A percentile compares a stretch with the other conserved stretches of the same genome.
Evolutionary conservation across 2,329 filamentous ascomycete genomes (phyloP).

Genomic region (Eutypella sp.): DNA sequence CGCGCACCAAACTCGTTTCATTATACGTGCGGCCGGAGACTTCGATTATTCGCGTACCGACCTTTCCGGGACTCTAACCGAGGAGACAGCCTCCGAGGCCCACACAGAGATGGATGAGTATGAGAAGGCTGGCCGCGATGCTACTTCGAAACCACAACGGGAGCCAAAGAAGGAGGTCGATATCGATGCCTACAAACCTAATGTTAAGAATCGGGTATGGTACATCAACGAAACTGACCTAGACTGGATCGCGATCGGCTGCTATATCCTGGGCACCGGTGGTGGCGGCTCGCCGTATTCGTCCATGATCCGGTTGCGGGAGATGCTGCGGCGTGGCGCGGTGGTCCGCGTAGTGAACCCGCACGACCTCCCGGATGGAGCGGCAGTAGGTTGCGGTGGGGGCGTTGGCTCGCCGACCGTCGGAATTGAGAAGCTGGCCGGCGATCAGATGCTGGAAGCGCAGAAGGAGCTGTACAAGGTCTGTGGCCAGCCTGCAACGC

Average conservation of each 20-base stretch:
- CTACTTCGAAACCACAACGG: conserved; percentile 6
- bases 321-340: conserved; percentile 45
- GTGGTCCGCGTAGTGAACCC: conserved; percentile 48
- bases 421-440: conserved; percentile 53
- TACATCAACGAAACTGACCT: conserved; percentile 54
- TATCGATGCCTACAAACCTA: conserved; percentile 40
- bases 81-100: conserved; percentile 6
- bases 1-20: conserved; percentile 49
- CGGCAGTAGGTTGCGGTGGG: conserved; percentile 50
- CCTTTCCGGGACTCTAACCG: conserved; percentile 8
- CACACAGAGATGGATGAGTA: conserved; percentile 17
- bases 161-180: conserved; percentile 18
- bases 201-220: conserved; percentile 48
- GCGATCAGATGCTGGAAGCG: conserved; percentile 49
- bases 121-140: conserved; percentile 10
- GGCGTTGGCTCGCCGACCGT: conserved; percentile 57
- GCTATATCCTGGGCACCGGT: conserved; percentile 57
- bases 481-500: conserved; percentile 40
- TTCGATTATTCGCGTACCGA: conserved; percentile 41
- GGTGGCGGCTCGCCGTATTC: conserved; percentile 54
- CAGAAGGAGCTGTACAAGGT: conserved; percentile 47
- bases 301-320: conserved; percentile 44
- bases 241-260: conserved; percentile 51
- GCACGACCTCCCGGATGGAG: conserved; percentile 43
- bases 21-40: conserved; percentile 55